Percentiles rank a stretch among this genome's conserved stretches.
Conservation (phyloP, 176 grass and related monocot genomes). For the Puccinellia tenuiflora region DNA sequence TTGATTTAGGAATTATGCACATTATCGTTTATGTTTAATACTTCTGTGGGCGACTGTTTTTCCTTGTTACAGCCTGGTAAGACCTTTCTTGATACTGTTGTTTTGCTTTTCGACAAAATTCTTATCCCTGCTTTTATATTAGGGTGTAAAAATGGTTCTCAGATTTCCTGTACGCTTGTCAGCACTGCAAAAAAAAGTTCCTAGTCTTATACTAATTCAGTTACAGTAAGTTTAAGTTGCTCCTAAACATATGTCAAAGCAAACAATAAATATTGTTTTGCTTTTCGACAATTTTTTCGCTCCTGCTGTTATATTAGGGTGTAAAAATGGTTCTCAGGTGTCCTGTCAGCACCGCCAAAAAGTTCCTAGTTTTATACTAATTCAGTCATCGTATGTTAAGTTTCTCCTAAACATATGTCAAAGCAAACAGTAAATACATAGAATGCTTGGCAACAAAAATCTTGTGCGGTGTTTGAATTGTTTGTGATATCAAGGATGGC, state of each 20-base stretch:
- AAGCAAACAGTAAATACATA: background rate
- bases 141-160: background rate
- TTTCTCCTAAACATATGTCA: background rate
- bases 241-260: background rate
- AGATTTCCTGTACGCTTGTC: background rate
- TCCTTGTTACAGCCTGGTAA: background rate
- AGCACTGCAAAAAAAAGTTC: background rate
- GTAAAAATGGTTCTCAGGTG: background rate
- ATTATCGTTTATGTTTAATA: background rate
- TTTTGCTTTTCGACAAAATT: background rate
- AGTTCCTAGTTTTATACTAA: background rate
- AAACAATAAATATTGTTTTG: background rate
- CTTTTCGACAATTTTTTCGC: background rate
- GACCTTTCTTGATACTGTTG: background rate
- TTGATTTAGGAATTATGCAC: background rate
- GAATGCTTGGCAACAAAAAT: background rate
- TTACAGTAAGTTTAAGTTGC: background rate
- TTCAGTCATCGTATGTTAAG: background rate
- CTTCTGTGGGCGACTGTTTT: background rate
- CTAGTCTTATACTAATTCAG: background rate
- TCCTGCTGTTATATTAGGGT: background rate
- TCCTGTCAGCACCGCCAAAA: background rate
- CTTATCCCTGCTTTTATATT: background rate
- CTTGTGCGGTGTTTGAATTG: background rate
- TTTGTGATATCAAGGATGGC: background rate